Percentiles rank a stretch among this genome's conserved stretches.
These are phyloP conservation scores for Diutina ranongensis DNA, from an alignment of 1,139 yeast genomes.

Conservation along the genomic window DNA sequence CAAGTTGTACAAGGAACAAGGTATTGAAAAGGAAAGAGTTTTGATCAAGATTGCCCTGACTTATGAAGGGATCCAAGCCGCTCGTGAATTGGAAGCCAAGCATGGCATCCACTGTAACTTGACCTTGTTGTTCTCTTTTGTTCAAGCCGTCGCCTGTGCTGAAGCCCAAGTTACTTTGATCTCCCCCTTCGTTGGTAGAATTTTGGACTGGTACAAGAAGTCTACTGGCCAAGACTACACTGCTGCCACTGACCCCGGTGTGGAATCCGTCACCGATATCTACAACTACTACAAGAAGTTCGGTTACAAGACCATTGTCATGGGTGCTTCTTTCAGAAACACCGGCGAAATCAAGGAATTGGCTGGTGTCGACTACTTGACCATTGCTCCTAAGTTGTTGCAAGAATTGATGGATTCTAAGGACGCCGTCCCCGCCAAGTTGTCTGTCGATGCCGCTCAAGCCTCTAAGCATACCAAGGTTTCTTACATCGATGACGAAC, in stretches of 20 bases:
- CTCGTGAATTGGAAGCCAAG: conserved; percentile 84
- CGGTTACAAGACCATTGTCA: conserved; percentile 93
- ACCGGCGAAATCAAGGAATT: conserved; percentile 90
- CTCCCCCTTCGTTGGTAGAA: conserved; percentile 98
- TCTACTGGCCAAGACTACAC: conserved; percentile 81
- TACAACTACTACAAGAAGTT: conserved; percentile 97
- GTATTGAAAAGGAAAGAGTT: conserved; percentile 79
- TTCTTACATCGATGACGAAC: conserved; percentile 73
- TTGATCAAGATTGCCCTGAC: conserved; percentile 96
- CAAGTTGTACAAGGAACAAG: conserved; percentile 69
- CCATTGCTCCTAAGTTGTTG: conserved; percentile 88
- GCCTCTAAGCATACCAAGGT: conserved; percentile 50
- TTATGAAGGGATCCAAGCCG: conserved; percentile 99
- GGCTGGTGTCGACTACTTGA: conserved; percentile 95
- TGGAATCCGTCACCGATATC: conserved; percentile 72
- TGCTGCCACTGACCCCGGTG: conserved; percentile 90
- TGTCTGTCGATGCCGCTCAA: conserved; percentile 51
- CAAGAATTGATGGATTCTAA: conserved; percentile 77
- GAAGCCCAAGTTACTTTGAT: conserved; percentile 94
- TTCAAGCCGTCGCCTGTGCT: conserved; percentile 98
- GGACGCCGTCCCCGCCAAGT: conserved; percentile 69
- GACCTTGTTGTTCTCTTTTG: conserved; percentile 88
- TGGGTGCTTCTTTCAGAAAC: conserved; percentile 99
- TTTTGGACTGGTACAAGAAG: conserved; percentile 97
- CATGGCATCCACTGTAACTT: conserved; percentile 91